These are phyloP conservation scores for Tetrapisispora taiwanensis DNA, from an alignment of 805 yeast species.

Conservation along the genomic window DNA sequence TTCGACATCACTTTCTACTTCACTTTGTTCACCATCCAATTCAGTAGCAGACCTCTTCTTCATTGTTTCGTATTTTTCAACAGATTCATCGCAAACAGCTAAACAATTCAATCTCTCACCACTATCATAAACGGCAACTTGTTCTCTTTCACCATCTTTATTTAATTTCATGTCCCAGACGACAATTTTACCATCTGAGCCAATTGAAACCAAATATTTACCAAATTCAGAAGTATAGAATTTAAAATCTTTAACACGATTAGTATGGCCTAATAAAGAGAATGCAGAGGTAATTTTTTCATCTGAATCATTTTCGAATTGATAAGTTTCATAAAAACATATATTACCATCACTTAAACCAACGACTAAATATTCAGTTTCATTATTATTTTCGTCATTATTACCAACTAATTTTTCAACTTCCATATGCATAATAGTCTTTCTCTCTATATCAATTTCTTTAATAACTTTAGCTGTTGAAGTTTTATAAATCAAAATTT, in stretches of 20 bases:
- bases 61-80: slow-evolving; percentile 66
- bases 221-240: slow-evolving; percentile 37
- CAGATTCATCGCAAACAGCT: slow-evolving; percentile 59
- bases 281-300: slow-evolving; percentile 39
- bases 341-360: slow-evolving; percentile 70
- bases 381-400: slow-evolving; percentile 14
- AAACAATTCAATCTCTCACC: slow-evolving; percentile 90
- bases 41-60: slow-evolving; percentile 47
- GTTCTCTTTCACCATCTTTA: slow-evolving; percentile 39
- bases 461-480: slow-evolving; percentile 47
- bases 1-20: slow-evolving; percentile 67
- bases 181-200: slow-evolving; percentile 89
- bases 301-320: slow-evolving; percentile 10
- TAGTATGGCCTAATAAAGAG: slow-evolving; percentile 67
- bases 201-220: slow-evolving; percentile 59
- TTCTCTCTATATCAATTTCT: slow-evolving; percentile 38
- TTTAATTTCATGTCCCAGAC: slow-evolving; percentile 60
- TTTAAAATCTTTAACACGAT: slow-evolving; percentile 72
- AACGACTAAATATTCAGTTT: slow-evolving; percentile 44
- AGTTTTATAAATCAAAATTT: slow-evolving; percentile 56
- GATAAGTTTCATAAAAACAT: slow-evolving; percentile 39
- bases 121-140: slow-evolving; percentile 80
- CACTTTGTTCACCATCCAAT: slow-evolving; percentile 56
- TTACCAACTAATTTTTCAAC: slow-evolving; percentile 34
- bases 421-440: slow-evolving; percentile 61